Percentiles rank a stretch among this genome's conserved stretches.
Conservation (phyloP, 2,329 filamentous ascomycete species). For the Westerdykella ornata region DNA sequence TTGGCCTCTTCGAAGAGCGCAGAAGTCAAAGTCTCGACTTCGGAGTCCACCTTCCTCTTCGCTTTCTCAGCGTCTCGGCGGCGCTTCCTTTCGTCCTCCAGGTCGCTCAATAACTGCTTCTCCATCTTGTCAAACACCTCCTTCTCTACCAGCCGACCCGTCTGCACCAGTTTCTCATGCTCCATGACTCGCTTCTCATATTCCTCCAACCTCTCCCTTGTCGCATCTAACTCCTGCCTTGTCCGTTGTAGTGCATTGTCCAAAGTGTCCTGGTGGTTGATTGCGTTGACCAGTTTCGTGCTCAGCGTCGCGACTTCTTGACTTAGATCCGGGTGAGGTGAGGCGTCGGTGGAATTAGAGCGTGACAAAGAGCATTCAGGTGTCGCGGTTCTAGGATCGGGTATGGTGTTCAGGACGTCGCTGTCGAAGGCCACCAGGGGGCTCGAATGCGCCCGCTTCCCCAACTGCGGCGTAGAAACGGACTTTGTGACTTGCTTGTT, state of each 20-base stretch:
- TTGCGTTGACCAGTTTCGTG: constrained; percentile 93
- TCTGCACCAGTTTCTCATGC: constrained; percentile 61
- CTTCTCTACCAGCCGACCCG: constrained; percentile 69
- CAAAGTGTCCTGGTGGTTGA: constrained; percentile 89
- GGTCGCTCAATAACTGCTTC: constrained; percentile 35
- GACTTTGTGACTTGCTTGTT: constrained; percentile 36
- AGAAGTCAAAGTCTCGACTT: constrained; percentile 82
- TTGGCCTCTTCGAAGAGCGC: constrained; percentile 98
- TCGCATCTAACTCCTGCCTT: constrained; percentile 72
- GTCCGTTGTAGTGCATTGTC: constrained; percentile 82
- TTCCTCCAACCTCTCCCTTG: constrained; percentile 59
- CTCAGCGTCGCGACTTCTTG: constrained; percentile 82
- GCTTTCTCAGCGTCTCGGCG: constrained; percentile 48
- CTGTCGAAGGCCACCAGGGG: constrained; percentile 37
- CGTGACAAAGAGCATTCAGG: constrained; percentile 27
- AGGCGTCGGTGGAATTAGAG: constrained; percentile 43
- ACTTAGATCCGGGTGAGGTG: constrained; percentile 54
- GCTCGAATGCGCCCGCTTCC: constrained; percentile 17
- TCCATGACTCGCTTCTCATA: constrained; percentile 65
- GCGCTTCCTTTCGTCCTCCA: constrained; percentile 39
- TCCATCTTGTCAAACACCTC: constrained; percentile 59
- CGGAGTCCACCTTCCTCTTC: constrained; percentile 84
- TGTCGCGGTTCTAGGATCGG: constrained; percentile 46
- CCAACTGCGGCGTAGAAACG: constrained; percentile 33
- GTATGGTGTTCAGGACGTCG: constrained; percentile 62